Percentiles rank a stretch among this genome's conserved stretches.
These are phyloP conservation scores for Botryotinia calthae DNA, from an alignment of 2,329 filamentous ascomycete genomes.

Conservation along the genomic window DNA sequence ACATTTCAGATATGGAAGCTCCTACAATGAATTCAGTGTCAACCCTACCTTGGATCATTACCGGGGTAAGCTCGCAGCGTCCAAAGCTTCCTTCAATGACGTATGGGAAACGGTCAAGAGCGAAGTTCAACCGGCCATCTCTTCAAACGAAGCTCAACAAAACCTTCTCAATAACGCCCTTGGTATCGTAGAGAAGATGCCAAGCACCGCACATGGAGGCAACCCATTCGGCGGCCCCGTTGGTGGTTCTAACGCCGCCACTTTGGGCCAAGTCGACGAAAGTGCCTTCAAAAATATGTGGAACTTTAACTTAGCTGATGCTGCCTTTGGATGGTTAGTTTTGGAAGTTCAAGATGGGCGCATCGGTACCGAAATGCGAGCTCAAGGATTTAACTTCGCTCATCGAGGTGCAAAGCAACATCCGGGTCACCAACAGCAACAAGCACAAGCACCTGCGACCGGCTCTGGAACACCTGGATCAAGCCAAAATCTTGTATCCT, in stretches of 20 bases:
- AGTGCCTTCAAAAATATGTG: slow-evolving; percentile 99
- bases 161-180: slow-evolving; percentile 87
- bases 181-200: slow-evolving; percentile 97
- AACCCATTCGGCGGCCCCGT: slow-evolving; percentile 93
- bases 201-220: slow-evolving; percentile 86
- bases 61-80: slow-evolving; percentile 94
- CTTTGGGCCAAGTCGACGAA: slow-evolving; percentile 89
- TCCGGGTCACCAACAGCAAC: slow-evolving; percentile 40
- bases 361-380: slow-evolving; percentile 97
- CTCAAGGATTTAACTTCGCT: slow-evolving; percentile 98
- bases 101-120: slow-evolving; percentile 98
- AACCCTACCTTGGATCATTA: slow-evolving; percentile 98
- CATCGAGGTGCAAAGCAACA: slow-evolving; percentile 85
- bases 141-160: slow-evolving; percentile 90
- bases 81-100: slow-evolving; percentile 97
- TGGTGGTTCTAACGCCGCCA: slow-evolving; percentile 60
- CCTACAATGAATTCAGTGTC: slow-evolving; percentile 99
- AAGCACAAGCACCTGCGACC: slow-evolving; percentile 36
- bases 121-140: slow-evolving; percentile 92
- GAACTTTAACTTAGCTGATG: slow-evolving; percentile 99
- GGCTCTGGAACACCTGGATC: slow-evolving; percentile 39
- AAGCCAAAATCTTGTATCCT: slow-evolving; percentile 38
- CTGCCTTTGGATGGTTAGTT: slow-evolving; percentile 93
- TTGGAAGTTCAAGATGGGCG: slow-evolving; percentile 92
- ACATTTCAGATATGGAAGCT: slow-evolving; percentile 97